Conservation (phyloP, 225 moss, liverwort and hornwort species). For the Marchantia paleacea region DNA sequence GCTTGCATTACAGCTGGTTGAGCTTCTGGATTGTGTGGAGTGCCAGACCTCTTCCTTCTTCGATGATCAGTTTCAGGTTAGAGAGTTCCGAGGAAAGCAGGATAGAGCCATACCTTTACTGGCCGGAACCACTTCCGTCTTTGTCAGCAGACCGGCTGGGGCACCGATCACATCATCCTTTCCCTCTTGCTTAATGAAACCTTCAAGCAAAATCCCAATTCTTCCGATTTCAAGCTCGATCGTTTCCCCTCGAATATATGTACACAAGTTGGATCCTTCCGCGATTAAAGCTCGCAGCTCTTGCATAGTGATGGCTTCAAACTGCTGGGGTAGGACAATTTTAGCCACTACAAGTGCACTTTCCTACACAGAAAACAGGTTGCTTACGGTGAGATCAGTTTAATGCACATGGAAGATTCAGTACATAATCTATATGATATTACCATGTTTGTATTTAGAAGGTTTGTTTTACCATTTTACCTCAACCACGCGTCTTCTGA, state of each 20-base stretch:
- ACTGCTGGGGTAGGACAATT: slow-evolving; percentile 61
- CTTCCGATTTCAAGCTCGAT: slow-evolving; percentile 60
- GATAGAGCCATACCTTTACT: slow-evolving; percentile 15
- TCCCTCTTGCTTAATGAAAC: slow-evolving; percentile 77
- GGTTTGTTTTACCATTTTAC: too few species aligned
- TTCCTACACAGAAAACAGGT: slow-evolving; percentile 47
- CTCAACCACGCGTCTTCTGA: background rate
- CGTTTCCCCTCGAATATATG: slow-evolving; percentile 77
- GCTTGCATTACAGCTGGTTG: too few species aligned
- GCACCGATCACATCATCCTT: slow-evolving; percentile 65
- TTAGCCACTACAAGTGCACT: slow-evolving; percentile 77
- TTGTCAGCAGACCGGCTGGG: slow-evolving; percentile 60
- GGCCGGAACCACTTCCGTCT: background rate
- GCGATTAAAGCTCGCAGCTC: slow-evolving; percentile 62
- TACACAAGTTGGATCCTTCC: slow-evolving; percentile 62
- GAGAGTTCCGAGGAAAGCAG: background rate
- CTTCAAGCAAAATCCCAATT: slow-evolving; percentile 84
- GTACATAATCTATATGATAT: background rate
- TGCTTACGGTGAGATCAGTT: background rate
- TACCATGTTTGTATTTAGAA: too few species aligned
- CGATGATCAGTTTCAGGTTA: background rate
- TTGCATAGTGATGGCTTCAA: slow-evolving; percentile 69
- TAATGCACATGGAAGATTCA: background rate
- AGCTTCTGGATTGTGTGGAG: too few species aligned
- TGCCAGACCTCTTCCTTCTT: too few species aligned